Evolutionary conservation across 2,329 filamentous ascomycete genomes (phyloP), one percentile per base, ranked within the genome.

Genomic region (Scedosporium boydii): DNA sequence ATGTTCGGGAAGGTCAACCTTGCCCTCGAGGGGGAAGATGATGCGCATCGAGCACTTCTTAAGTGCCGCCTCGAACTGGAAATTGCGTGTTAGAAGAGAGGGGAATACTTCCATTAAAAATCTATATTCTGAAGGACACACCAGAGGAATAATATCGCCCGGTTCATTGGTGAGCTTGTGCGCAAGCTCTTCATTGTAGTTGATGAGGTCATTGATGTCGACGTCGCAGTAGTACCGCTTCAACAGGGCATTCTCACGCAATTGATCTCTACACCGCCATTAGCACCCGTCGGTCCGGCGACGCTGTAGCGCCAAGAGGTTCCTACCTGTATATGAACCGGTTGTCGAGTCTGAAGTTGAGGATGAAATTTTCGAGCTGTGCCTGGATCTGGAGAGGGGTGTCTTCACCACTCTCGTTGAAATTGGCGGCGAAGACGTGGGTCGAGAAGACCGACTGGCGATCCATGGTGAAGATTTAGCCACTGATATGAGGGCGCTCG

Each of bases 141-240:
- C 93, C 61, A 98, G 79, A 64, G 95, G 93, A 64, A 99, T 95
- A 62, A 96, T 89, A 63, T 98, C 93, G 56, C 88, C 89, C 3
- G 95, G 96, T 72, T 97, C 91, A 58, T 90, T 95, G 21, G 89
- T 90, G 65, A 99, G 81, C 71, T 88, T 87, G 74, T 98, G 91
- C 29, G 93, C 95, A 64, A 99, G 82, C 74, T 97, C 92, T 76
- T 98, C 93, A 71, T 96, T 95, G 77, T 93, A 98, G 65, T 89
- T 95, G 74, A 98, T 98, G 64, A 99, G 79, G 73, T 99, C 93
- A 65, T 90, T 91, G 69, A 99, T 91, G 73, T 99, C 93, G 72
- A 99, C 85, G 74, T 99, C 93, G 79, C 95, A 97, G 75, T 88
- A 97, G 78, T 92, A 98, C 69, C 93, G 92, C 73, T 96, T 95